These are phyloP conservation scores for Warburgia ugandensis DNA, from an alignment of 164 flowering plant species.

Conservation along the genomic window DNA sequence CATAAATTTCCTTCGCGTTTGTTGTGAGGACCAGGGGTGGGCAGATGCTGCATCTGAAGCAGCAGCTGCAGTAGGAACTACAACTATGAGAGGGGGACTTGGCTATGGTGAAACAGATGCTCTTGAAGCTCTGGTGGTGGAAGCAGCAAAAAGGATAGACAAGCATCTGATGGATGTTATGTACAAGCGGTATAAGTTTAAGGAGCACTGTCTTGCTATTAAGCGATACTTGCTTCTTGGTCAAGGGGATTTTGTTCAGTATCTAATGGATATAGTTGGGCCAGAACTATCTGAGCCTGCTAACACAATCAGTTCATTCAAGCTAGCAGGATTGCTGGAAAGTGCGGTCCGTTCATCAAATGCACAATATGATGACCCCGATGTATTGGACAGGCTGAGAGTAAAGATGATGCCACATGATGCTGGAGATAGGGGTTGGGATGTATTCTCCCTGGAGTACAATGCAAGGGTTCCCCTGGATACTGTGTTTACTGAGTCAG, in stretches of 20 bases:
- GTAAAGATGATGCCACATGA: constrained; percentile 99
- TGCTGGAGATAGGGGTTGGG: constrained; percentile 98
- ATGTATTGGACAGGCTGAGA: constrained; percentile 74
- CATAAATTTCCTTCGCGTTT: constrained; percentile 90
- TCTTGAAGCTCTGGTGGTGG: constrained; percentile 75
- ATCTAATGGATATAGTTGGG: constrained; percentile 94
- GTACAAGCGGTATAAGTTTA: constrained; percentile 67
- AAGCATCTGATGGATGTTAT: constrained; percentile 89
- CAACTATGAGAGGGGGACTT: constrained; percentile 77
- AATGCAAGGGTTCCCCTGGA: constrained; percentile 87
- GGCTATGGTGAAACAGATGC: constrained; percentile 98
- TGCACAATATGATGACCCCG: constrained; percentile 97
- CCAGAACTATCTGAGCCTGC: constrained; percentile 97
- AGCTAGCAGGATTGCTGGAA: constrained; percentile 87
- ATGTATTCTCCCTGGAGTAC: constrained; percentile 94
- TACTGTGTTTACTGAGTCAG: constrained; percentile 89
- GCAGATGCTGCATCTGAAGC: constrained; percentile 87
- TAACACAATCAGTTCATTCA: constrained; percentile 83
- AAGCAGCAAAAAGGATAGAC: constrained; percentile 94
- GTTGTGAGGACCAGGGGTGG: constrained; percentile 98
- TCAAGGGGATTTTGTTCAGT: constrained; percentile 99
- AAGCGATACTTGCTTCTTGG: constrained; percentile 94
- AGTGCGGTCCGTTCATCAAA: constrained; percentile 91
- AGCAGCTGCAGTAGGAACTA: constrained; percentile 83
- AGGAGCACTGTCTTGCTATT: constrained; percentile 95